Percentiles rank a stretch among this genome's conserved stretches.
Conservation (phyloP, 1,284 basidiomycete species). For the Leccinum pachyderme region DNA sequence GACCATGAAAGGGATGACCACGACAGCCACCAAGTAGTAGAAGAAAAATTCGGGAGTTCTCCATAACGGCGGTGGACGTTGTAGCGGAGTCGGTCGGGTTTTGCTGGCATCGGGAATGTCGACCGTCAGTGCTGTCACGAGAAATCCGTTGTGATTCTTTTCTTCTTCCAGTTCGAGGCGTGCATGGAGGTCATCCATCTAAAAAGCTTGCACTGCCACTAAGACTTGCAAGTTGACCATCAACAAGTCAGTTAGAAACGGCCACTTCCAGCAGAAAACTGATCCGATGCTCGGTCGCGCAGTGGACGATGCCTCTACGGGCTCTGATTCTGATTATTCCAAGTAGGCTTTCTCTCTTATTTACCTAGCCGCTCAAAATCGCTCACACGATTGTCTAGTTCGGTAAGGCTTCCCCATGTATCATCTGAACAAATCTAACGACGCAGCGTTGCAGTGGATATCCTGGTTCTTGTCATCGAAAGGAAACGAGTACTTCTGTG, state of each 20-base stretch:
- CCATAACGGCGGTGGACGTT: conserved; percentile 61
- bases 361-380: conserved; percentile 1
- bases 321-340: conserved; percentile 87
- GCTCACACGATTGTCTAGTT: conserved; percentile 34
- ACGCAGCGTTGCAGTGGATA: conserved; percentile 68
- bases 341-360: conserved; percentile 51
- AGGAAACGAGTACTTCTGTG: conserved; percentile 97
- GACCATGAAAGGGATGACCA: conserved; percentile 76
- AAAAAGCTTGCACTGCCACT: conserved; percentile 19
- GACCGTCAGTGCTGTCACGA: conserved; percentile 47
- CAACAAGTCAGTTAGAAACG: conserved; percentile 27
- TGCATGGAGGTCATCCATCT: no score
- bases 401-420: conserved; percentile 35
- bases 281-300: conserved; percentile 36
- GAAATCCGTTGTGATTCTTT: conserved; percentile 23
- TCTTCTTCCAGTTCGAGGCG: conserved; percentile 18
- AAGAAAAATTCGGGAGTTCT: conserved; percentile 77
- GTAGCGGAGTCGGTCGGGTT: conserved; percentile 19
- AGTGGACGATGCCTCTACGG: conserved; percentile 86
- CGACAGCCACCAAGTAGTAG: conserved; percentile 65
- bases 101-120: conserved; percentile 43
- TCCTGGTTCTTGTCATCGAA: conserved; percentile 99
- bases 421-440: conserved; percentile 18
- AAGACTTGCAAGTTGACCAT: conserved; percentile 6
- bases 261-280: conserved; percentile 16